These are phyloP conservation scores for Metarhizium humberi DNA, from an alignment of 2,329 filamentous ascomycete species.

Conservation along the genomic window DNA sequence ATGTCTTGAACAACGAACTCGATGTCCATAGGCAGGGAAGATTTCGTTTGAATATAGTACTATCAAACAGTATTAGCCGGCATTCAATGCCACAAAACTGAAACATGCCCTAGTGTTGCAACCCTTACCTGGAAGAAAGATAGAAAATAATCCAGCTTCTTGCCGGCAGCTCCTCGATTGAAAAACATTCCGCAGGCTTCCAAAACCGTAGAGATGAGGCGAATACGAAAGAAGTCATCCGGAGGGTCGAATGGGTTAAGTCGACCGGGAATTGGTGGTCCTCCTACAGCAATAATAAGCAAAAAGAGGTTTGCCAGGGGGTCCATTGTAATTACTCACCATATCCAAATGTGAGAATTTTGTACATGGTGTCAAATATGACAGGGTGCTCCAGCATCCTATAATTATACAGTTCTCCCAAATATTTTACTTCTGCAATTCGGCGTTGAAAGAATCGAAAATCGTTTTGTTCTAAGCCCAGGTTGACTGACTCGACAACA, in stretches of 20 bases:
- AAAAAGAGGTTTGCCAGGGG: neutral
- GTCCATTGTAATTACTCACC: conserved; percentile 30
- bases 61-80: conserved; percentile 21
- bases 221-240: conserved; percentile 94
- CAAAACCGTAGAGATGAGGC: conserved; percentile 77
- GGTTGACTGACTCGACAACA: conserved; percentile 74
- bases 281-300: conserved; percentile 37
- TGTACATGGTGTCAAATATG: conserved; percentile 92
- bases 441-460: conserved; percentile 96
- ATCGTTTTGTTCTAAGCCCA: conserved; percentile 90
- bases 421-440: conserved; percentile 90
- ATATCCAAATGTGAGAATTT: conserved; percentile 87
- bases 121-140: conserved; percentile 72
- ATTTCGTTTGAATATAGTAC: conserved; percentile 92
- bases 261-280: conserved; percentile 69
- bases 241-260: conserved; percentile 74
- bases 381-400: conserved; percentile 92
- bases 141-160: conserved; percentile 96
- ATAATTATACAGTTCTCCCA: conserved; percentile 96
- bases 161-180: conserved; percentile 83
- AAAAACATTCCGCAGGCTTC: conserved; percentile 97
- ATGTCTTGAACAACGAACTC: conserved; percentile 95
- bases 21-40: conserved; percentile 87
- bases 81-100: neutral
- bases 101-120: neutral